Evolutionary conservation across 2,329 filamentous ascomycete species (phyloP).

Genomic region (Conoideocrella luteorostrata): DNA sequence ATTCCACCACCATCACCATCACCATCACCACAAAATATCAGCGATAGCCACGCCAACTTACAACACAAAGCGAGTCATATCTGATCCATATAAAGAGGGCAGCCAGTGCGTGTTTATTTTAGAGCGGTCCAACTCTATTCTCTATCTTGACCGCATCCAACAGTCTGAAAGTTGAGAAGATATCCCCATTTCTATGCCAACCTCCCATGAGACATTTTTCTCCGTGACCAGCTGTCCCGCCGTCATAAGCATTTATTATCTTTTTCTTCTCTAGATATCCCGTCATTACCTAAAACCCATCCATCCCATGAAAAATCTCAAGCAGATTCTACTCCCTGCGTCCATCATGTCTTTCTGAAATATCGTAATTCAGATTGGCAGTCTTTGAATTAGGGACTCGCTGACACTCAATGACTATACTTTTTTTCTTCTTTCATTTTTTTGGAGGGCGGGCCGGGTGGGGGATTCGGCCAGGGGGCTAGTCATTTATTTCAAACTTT

Average conservation of each 20-base stretch:
- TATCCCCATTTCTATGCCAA: constrained; percentile 7
- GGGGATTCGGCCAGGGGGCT: too few species aligned
- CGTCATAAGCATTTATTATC: neutral
- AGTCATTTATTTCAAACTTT: too few species aligned
- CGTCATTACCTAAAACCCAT: neutral
- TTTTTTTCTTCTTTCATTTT: neutral
- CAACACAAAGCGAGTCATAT: neutral
- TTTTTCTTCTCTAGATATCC: constrained; percentile 1
- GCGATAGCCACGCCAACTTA: too few species aligned
- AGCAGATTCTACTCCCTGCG: neutral
- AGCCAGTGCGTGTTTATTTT: constrained; percentile 2
- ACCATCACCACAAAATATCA: too few species aligned
- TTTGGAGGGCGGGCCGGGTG: too few species aligned
- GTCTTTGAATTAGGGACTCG: neutral
- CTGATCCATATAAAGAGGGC: neutral
- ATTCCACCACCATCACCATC: too few species aligned
- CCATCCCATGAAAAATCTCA: neutral
- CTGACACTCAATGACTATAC: neutral
- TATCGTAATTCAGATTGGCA: neutral
- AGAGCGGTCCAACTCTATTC: constrained; percentile 1
- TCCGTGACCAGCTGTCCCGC: neutral
- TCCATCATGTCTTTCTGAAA: neutral
- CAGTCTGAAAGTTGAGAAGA: neutral
- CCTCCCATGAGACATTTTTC: constrained; percentile 1
- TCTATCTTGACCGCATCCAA: constrained; percentile 3